Conservation (phyloP, 306 rosid genomes). For the Malus sylvestris region DNA sequence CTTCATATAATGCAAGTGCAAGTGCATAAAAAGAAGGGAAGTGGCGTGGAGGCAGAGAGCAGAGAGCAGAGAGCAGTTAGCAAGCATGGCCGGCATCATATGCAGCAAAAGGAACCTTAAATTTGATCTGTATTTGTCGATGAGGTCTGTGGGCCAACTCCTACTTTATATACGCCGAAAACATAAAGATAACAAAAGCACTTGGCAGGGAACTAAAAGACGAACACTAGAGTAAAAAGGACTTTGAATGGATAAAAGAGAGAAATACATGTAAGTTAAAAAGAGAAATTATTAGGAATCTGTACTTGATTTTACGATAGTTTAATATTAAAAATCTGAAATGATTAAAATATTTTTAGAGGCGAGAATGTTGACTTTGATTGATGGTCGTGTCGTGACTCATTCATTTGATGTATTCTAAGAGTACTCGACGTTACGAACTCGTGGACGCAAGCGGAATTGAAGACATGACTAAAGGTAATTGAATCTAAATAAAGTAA, state of each 20-base stretch:
- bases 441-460: rapidly evolving
- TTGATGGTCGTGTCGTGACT: no score
- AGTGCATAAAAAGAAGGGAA: not conserved
- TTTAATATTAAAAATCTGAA: no score
- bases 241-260: not conserved
- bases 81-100: not conserved
- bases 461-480: no score
- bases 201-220: not conserved
- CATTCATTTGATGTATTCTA: no score
- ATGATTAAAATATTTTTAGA: no score
- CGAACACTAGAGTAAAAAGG: not conserved
- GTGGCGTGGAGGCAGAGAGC: slow-evolving; percentile 1
- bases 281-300: no score
- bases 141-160: not conserved
- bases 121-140: slow-evolving; percentile 3
- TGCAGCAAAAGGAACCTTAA: not conserved
- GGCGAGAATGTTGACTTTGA: rapidly evolving
- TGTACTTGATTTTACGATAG: no score
- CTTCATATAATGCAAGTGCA: not conserved
- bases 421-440: no score
- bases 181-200: not conserved
- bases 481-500: no score
- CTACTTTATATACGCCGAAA: not conserved
- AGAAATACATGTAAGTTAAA: not conserved
- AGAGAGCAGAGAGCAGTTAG: not conserved